Conservation (phyloP, 495 filamentous ascomycete species). For the Glutinoglossum americanum region DNA sequence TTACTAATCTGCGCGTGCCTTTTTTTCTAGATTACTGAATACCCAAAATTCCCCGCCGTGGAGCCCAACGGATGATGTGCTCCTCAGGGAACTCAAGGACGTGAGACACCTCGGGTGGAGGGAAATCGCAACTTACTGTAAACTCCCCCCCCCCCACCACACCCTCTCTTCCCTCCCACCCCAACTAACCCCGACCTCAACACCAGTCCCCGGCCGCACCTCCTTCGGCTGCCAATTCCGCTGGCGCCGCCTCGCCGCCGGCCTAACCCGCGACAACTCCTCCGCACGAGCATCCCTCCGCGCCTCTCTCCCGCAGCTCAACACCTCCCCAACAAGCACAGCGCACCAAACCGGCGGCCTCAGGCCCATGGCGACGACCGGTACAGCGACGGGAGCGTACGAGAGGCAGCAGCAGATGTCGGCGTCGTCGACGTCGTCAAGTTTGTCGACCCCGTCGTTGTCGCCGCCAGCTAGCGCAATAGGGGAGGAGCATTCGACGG, state of each 20-base stretch:
- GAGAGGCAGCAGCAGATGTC: background rate
- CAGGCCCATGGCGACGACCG: too few species aligned
- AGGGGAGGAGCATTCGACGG: too few species aligned
- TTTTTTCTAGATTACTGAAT: background rate
- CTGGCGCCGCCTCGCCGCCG: background rate
- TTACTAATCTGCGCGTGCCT: too few species aligned
- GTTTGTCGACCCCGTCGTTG: too few species aligned
- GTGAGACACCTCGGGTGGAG: background rate
- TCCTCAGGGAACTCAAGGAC: background rate
- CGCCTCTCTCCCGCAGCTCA: background rate
- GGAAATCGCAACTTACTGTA: background rate
- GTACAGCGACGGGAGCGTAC: background rate
- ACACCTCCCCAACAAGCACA: background rate
- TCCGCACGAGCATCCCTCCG: background rate
- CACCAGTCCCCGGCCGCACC: background rate
- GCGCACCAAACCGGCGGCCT: background rate
- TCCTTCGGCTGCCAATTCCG: slow-evolving; percentile 1
- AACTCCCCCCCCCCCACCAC: too few species aligned
- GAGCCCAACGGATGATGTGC: background rate
- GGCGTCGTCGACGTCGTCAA: too few species aligned
- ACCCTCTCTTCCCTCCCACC: background rate
- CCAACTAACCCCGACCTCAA: background rate
- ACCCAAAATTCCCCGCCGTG: background rate
- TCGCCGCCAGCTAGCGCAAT: too few species aligned
- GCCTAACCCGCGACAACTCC: background rate